Evolutionary conservation across 2,329 filamentous ascomycete species (phyloP).

Genomic region (Claviceps sp.): DNA sequence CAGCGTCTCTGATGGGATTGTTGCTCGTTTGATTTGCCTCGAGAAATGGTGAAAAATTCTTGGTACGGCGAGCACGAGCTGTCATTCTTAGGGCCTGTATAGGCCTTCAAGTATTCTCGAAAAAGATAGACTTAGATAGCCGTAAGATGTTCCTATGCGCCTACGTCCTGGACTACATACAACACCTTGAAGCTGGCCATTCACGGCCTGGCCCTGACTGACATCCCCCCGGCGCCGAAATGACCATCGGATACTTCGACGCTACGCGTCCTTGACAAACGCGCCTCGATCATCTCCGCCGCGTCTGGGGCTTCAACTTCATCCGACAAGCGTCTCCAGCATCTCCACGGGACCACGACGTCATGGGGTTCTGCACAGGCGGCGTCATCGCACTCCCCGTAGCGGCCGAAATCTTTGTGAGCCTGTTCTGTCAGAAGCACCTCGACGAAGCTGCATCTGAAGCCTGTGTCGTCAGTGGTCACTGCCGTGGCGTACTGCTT

Average conservation of each 20-base stretch:
- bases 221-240: slow-evolving; percentile 29
- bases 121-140: no score
- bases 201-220: slow-evolving; percentile 23
- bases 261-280: slow-evolving; percentile 11
- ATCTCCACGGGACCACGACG: slow-evolving; percentile 13
- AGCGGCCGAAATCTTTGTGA: slow-evolving; percentile 26
- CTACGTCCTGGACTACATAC: slow-evolving; percentile 26
- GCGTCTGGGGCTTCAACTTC: slow-evolving; percentile 28
- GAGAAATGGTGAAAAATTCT: no score
- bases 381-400: slow-evolving; percentile 12
- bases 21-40: no score
- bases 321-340: slow-evolving; percentile 24
- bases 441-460: slow-evolving; percentile 21
- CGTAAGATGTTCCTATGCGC: slow-evolving; percentile 9
- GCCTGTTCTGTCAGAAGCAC: slow-evolving; percentile 26
- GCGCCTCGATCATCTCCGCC: slow-evolving; percentile 17
- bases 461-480: slow-evolving; percentile 21
- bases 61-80: no score
- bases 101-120: no score
- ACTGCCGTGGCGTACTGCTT: slow-evolving; percentile 27
- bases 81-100: no score
- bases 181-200: slow-evolving; percentile 20
- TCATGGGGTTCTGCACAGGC: neutral
- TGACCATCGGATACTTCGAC: slow-evolving; percentile 29
- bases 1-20: no score